These are phyloP conservation scores for Leptodontidium sp. DNA, from an alignment of 2,329 filamentous ascomycete species.

Conservation along the genomic window DNA sequence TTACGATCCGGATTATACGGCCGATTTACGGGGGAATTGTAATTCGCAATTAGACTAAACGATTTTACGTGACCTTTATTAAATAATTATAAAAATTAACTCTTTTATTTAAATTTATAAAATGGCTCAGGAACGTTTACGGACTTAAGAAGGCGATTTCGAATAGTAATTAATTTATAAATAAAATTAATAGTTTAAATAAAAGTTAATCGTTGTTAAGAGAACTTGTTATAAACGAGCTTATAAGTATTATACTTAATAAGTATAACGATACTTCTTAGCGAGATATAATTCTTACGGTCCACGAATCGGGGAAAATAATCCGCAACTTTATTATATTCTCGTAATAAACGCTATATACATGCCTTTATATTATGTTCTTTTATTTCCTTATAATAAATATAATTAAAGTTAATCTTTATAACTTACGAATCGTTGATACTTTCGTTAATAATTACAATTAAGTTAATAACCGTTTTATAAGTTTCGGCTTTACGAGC, in stretches of 20 bases:
- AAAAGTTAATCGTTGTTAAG: background rate
- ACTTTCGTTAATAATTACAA: background rate
- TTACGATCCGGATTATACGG: background rate
- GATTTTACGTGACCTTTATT: background rate
- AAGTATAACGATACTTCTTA: background rate
- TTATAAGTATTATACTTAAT: background rate
- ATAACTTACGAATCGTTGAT: background rate
- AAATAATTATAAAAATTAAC: background rate
- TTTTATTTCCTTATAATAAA: background rate
- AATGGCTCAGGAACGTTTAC: background rate
- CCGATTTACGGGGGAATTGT: background rate
- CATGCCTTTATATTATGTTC: background rate
- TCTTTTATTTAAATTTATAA: background rate
- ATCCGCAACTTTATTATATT: background rate
- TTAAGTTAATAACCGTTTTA: background rate
- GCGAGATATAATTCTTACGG: background rate
- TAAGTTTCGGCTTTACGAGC: background rate
- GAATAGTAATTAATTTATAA: background rate
- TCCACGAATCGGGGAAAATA: background rate
- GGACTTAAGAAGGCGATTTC: background rate
- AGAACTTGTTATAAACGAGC: background rate
- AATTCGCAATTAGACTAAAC: background rate
- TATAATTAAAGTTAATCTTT: background rate
- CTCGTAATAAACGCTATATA: background rate
- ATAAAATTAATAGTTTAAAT: background rate